Conservation (phyloP, 2,329 filamentous ascomycete species). For the Apiospora kogelbergensis region DNA sequence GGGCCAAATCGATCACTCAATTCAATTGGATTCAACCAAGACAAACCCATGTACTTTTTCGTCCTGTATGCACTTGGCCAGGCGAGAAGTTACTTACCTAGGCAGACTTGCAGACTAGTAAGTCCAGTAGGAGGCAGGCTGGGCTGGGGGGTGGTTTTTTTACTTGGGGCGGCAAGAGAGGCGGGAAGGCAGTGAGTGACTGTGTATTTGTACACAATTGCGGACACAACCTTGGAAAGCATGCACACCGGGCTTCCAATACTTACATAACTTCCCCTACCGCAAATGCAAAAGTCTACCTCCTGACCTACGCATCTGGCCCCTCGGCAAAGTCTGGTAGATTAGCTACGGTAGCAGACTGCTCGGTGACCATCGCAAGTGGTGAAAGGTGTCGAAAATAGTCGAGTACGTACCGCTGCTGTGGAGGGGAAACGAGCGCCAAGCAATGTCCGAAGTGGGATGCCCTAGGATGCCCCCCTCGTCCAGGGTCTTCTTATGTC, state of each 20-base stretch:
- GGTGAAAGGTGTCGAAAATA: background rate
- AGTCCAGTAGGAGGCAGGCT: no score
- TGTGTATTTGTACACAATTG: no score
- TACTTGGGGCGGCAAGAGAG: background rate
- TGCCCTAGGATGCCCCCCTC: background rate
- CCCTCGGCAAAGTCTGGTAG: background rate
- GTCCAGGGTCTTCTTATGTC: background rate
- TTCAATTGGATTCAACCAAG: background rate
- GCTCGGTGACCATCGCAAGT: background rate
- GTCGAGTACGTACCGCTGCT: slow-evolving; percentile 1
- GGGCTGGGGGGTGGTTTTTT: background rate
- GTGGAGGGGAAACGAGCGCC: slow-evolving; percentile 3
- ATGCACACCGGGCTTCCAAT: background rate
- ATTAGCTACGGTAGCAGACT: background rate
- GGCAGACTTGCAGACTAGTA: background rate
- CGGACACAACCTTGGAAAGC: no score
- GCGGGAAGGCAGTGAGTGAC: background rate
- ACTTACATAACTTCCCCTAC: no score
- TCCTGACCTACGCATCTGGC: background rate
- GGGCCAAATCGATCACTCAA: background rate
- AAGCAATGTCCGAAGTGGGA: slow-evolving; percentile 4
- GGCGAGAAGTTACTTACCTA: background rate
- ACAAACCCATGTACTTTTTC: background rate
- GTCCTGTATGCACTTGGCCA: background rate
- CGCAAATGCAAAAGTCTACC: no score